Conservation (phyloP, 305 asterid genomes). For the Solanum hybrid region DNA sequence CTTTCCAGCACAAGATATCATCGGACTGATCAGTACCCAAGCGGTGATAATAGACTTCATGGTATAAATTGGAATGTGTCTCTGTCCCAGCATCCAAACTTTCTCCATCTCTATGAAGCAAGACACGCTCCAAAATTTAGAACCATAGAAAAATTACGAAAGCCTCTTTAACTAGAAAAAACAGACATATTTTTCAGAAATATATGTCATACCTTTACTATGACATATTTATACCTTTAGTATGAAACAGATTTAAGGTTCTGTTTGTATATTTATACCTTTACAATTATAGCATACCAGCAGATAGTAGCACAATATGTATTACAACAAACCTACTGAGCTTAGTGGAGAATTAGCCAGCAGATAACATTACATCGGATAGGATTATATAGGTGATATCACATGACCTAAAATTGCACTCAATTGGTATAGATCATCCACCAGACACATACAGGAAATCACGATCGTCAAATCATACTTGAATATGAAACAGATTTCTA, state of each 20-base stretch:
- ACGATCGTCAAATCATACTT: neutral
- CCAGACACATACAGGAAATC: neutral
- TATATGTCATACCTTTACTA: neutral
- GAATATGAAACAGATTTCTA: neutral
- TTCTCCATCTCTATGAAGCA: slow-evolving; percentile 55
- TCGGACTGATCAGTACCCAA: slow-evolving; percentile 85
- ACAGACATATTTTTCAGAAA: neutral
- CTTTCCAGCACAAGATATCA: slow-evolving; percentile 80
- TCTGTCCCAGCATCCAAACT: slow-evolving; percentile 92
- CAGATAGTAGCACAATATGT: neutral
- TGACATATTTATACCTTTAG: neutral
- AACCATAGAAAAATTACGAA: neutral
- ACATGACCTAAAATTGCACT: neutral
- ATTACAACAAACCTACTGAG: neutral
- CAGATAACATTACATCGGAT: neutral
- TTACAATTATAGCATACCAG: neutral
- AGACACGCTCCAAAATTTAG: neutral
- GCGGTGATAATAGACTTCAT: slow-evolving; percentile 81
- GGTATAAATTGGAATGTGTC: slow-evolving; percentile 64
- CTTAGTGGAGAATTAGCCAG: neutral
- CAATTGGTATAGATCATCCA: neutral
- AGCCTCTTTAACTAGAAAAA: neutral
- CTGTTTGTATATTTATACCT: neutral
- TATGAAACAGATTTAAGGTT: neutral
- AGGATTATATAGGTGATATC: neutral